Base-by-base conservation (phyloP, 1,139 yeast species). In the Zygoascus hellenicus region DNA sequence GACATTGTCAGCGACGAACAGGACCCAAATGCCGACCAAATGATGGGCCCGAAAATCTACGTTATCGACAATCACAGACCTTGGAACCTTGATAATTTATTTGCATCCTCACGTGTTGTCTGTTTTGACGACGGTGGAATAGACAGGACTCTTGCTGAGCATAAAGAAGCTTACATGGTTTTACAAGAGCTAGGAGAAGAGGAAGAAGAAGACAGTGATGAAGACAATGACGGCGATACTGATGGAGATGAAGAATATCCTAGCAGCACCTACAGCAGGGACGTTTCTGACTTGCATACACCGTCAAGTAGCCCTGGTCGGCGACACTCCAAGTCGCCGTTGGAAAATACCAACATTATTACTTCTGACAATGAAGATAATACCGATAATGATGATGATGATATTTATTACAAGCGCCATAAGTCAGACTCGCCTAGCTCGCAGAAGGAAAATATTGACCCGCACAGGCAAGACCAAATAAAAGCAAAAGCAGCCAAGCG, bases 21-120 rank as follows among this genome's bases (percentile, higher is more conserved):
- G 57, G 55, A 19, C 37, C 15, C 26, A n/a, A 41, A 28, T n/a
- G 17, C 3, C 16, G 14, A 28, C 11, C 26, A 22, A 22, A 4
- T 22, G 26, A 22, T 7, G 26, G 11, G 41, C 7, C 36, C 29
- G 5, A 75, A 75, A 50, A 75, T 94, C 1, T 94, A 86, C 60
- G 77, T 94, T 11, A 74, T 92, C 51, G 99, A 94, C 65, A 92
- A 95, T 4, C 95, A 87, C 55, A 71, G 97, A 54, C 99, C 98
- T 2, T 92, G 97, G 97, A 89, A 89, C 64, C 70, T 94, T 56
- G 96, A 90, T 61, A 94, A 94, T 63, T 63, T 92, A 46, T 90
- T 87, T 72, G 96, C 95, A 2, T 82, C 95, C 2, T 77, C 80
- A n/a, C 73, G 80, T 57, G 79, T 92, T 9, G 73, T 78, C 5